Evolutionary conservation across 805 yeast genomes (phyloP).

Genomic region (Blastobotrys terrestris): DNA sequence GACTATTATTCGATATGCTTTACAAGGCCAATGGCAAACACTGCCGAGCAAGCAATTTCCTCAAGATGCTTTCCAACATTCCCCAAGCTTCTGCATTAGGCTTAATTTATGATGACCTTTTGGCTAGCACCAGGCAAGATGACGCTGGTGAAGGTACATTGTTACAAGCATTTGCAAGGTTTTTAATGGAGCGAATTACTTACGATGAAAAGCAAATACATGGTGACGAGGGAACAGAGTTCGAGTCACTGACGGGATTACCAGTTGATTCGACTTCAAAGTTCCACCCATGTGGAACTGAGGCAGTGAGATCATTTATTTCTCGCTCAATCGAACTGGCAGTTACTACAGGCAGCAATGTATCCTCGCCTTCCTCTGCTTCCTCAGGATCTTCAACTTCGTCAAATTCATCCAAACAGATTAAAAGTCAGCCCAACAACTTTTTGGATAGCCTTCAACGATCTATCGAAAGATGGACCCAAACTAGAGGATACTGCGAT

Average conservation of each 20-base stretch:
- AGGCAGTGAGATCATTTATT: constrained; percentile 15
- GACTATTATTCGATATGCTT: constrained; percentile 88
- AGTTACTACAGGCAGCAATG: neutral
- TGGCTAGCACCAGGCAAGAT: constrained; percentile 2
- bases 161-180: constrained; percentile 52
- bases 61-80: constrained; percentile 41
- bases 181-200: constrained; percentile 47
- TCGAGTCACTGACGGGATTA: constrained; percentile 13
- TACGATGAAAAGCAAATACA: constrained; percentile 38
- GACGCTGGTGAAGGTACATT: constrained; percentile 22
- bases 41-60: constrained; percentile 78
- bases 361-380: neutral
- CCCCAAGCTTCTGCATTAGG: constrained; percentile 49
- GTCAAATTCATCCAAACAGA: neutral
- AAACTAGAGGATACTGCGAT: constrained; percentile 48
- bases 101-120: constrained; percentile 42
- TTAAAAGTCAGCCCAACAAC: constrained; percentile 1
- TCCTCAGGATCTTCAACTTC: neutral
- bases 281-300: constrained; percentile 22
- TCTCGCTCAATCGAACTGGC: constrained; percentile 22
- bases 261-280: constrained; percentile 17
- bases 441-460: constrained; percentile 21
- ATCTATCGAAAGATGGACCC: constrained; percentile 25
- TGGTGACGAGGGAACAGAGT: constrained; percentile 1
- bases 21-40: constrained; percentile 70